phyloP scores from a whole-genome alignment of 768 basidiomycete genomes.

The Tulasnella sp. region DNA sequence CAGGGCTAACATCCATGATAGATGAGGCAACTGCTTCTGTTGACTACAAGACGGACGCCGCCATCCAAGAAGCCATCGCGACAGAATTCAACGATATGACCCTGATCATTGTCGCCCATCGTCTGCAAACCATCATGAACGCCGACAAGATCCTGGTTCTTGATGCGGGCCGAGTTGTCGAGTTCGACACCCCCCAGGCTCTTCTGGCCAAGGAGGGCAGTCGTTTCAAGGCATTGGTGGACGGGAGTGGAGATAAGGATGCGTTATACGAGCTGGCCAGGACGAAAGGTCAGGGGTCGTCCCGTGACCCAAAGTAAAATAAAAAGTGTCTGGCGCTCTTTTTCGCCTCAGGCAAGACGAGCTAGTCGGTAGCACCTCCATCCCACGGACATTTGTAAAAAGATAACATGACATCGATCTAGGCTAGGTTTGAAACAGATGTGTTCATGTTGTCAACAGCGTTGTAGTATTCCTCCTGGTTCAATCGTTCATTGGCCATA shows the following conservation, averaged over 20 bases:
- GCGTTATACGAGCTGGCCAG: slow-evolving; percentile 39
- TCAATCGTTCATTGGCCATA: background rate
- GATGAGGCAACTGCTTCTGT: slow-evolving; percentile 29
- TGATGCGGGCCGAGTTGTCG: slow-evolving; percentile 53
- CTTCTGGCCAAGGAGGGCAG: slow-evolving; percentile 54
- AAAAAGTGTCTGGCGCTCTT: background rate
- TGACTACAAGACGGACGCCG: slow-evolving; percentile 55
- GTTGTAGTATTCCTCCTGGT: slow-evolving; percentile 13
- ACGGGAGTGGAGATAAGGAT: slow-evolving; percentile 54
- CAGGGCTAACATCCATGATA: background rate
- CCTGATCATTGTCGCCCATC: slow-evolving; percentile 56
- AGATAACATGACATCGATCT: background rate
- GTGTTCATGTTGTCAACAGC: slow-evolving; percentile 5
- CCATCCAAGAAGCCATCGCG: slow-evolving; percentile 56
- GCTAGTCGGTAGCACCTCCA: background rate
- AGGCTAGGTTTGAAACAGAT: background rate
- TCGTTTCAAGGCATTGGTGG: slow-evolving; percentile 50
- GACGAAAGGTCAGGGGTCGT: slow-evolving; percentile 1
- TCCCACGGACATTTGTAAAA: background rate
- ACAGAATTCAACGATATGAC: slow-evolving; percentile 47
- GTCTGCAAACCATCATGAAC: slow-evolving; percentile 56
- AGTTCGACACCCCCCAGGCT: slow-evolving; percentile 51
- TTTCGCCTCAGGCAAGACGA: background rate
- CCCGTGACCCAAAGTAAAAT: background rate
- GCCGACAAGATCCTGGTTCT: slow-evolving; percentile 56